Percentiles rank a stretch among this genome's conserved stretches.
phyloP scores from a whole-genome alignment of 768 basidiomycete species.

The Suillus subaureus region DNA sequence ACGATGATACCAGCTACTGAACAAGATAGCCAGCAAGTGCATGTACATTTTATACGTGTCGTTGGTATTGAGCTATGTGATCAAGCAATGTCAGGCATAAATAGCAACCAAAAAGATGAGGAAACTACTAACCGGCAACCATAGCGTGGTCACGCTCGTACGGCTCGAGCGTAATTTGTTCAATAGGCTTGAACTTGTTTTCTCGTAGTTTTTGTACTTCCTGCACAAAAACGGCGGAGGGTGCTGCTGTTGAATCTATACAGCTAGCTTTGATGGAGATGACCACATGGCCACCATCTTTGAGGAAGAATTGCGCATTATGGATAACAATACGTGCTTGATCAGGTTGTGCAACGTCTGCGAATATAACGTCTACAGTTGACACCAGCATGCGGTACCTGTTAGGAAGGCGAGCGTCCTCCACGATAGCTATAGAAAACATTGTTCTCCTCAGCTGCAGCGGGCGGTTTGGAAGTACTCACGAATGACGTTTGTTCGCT shows the following conservation, averaged over 20 bases:
- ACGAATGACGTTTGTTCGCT: conserved; percentile 99
- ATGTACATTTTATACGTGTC: conserved; percentile 39
- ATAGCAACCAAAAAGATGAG: background rate
- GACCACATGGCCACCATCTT: conserved; percentile 88
- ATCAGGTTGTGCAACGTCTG: conserved; percentile 98
- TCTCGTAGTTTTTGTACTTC: conserved; percentile 83
- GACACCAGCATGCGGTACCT: conserved; percentile 97
- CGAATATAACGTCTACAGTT: conserved; percentile 96
- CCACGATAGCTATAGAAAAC: conserved; percentile 75
- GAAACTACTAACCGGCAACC: conserved; percentile 65
- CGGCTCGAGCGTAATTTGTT: conserved; percentile 94
- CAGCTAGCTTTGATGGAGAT: conserved; percentile 99
- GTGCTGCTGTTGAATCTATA: conserved; percentile 93
- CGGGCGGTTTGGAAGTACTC: conserved; percentile 33
- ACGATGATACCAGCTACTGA: background rate
- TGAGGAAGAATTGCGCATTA: conserved; percentile 96
- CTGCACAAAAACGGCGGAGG: conserved; percentile 85
- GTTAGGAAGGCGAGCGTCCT: conserved; percentile 95
- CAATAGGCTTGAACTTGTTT: conserved; percentile 87
- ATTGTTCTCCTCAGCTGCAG: conserved; percentile 5
- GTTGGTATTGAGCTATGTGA: conserved; percentile 46
- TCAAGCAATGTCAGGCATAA: conserved; percentile 5
- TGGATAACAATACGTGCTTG: conserved; percentile 95
- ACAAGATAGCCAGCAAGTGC: conserved; percentile 10
- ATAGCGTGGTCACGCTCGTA: conserved; percentile 92